Evolutionary conservation across 441 rosid genomes (phyloP), one percentile per base, ranked within the genome.

Genomic region (Manihot esculenta): DNA sequence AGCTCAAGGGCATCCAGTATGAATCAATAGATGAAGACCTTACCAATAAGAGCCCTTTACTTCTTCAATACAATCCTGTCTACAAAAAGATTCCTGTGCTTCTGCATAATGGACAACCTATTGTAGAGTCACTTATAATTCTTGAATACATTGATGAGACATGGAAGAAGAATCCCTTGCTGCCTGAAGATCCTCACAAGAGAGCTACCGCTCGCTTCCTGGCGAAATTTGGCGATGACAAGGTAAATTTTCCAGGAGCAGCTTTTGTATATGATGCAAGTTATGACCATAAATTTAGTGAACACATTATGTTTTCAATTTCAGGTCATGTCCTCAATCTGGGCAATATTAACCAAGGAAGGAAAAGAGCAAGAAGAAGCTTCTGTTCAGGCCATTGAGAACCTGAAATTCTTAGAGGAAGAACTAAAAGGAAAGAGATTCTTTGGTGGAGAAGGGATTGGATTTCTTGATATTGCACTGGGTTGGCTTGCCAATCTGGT

Each of bases 401-500:
- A 78, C 63, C 72, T 84, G 66, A 75, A 76, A 54, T 45, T 66
- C n/a, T 60, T 81, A 3, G 90, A 84, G 73, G 83, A 76, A 63
- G 78, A 81, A 73, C 68, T 83, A 13, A 64, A 47, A 20, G 84
- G 82, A 20, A 86, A 82, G 72, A 79, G 63, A 56, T 80, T 76
- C 75, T 84, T 78, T 3, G 80, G 84, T 24, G 83, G 84, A 20
- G 85, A 84, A 3, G 38, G 5, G 47, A 78, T 79, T 10, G 85
- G 87, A 51, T 59, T 76, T 20, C 71, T 74, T 1, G 87, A 86
- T 74, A 69, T 84, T 51, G 81, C 75, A 10, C 41, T 84, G 5
- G 86, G 85, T 24, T 81, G 87, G 85, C 65, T 83, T n/a, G 73
- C 72, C n/a, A 71, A 77, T 65, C 62, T 75, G 68, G 57, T 73